These are phyloP conservation scores for Aureobasidium subglaciale DNA, from an alignment of 2,329 filamentous ascomycete genomes.

Conservation along the genomic window DNA sequence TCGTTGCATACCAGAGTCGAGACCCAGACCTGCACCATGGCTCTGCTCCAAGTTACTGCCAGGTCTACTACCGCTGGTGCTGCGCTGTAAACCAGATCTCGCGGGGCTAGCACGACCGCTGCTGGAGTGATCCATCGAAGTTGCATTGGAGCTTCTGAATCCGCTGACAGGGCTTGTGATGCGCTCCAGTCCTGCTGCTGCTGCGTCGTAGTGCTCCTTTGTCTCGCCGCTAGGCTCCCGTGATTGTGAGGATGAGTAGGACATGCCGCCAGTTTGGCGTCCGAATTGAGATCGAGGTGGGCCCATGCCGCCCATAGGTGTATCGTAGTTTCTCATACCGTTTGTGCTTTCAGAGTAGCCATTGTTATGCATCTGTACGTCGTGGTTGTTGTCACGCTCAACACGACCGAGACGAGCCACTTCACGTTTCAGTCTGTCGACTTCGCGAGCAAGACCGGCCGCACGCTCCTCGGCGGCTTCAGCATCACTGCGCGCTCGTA, in stretches of 20 bases:
- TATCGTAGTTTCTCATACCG: slow-evolving; percentile 15
- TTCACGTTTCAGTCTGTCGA: slow-evolving; percentile 89
- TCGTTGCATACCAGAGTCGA: not conserved
- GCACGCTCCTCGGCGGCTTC: slow-evolving; percentile 83
- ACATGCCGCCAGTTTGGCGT: not conserved
- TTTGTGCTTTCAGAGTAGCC: slow-evolving; percentile 15
- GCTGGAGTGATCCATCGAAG: slow-evolving; percentile 9
- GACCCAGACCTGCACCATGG: not conserved
- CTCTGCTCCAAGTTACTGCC: slow-evolving; percentile 6
- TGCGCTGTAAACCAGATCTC: slow-evolving; percentile 5
- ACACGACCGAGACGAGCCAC: slow-evolving; percentile 29
- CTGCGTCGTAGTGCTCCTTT: slow-evolving; percentile 37
- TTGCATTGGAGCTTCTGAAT: slow-evolving; percentile 6
- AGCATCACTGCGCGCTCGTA: slow-evolving; percentile 81
- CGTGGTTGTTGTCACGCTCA: slow-evolving; percentile 7
- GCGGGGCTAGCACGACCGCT: slow-evolving; percentile 16
- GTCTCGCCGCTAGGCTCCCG: slow-evolving; percentile 18
- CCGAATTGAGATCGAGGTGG: slow-evolving; percentile 7
- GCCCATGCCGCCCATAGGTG: slow-evolving; percentile 2
- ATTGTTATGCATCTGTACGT: slow-evolving; percentile 8
- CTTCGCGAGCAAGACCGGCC: slow-evolving; percentile 75
- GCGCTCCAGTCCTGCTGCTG: slow-evolving; percentile 1
- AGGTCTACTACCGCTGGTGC: slow-evolving; percentile 9
- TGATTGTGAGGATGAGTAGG: slow-evolving; percentile 5
- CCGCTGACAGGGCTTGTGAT: slow-evolving; percentile 5